These are phyloP conservation scores for Suillus subalutaceus DNA, from an alignment of 768 basidiomycete genomes.

Conservation along the genomic window DNA sequence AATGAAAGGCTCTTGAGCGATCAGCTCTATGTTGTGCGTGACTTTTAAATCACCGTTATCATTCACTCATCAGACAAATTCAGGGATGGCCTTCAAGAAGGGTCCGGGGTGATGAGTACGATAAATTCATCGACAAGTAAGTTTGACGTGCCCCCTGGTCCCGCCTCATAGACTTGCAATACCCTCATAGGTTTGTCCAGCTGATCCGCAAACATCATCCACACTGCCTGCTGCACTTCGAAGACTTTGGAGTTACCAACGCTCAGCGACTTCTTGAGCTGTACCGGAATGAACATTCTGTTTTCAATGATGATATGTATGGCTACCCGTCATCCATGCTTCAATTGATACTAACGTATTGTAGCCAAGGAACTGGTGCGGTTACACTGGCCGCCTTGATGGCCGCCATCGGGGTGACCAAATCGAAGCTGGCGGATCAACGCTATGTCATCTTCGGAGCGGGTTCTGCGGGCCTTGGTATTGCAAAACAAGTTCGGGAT, in stretches of 20 bases:
- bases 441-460: conserved; percentile 80
- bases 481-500: conserved; percentile 73
- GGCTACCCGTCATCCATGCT: conserved; percentile 17
- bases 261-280: conserved; percentile 67
- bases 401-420: conserved; percentile 70
- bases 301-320: conserved; percentile 88
- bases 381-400: conserved; percentile 73
- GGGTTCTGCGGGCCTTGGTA: conserved; percentile 83
- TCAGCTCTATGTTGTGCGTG: conserved; percentile 64
- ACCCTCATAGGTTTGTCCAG: conserved; percentile 62
- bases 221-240: conserved; percentile 73
- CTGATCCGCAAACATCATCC: conserved; percentile 65
- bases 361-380: conserved; percentile 75
- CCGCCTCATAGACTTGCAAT: background rate
- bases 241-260: conserved; percentile 83
- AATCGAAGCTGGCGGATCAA: conserved; percentile 67
- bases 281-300: conserved; percentile 64
- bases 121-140: conserved; percentile 76
- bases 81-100: conserved; percentile 78
- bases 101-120: conserved; percentile 72
- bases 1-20: conserved; percentile 67
- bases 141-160: conserved; percentile 13
- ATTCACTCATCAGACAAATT: conserved; percentile 4
- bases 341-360: background rate
- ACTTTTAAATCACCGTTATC: background rate